phyloP scores from a whole-genome alignment of 305 asterid species.

The Solanum hybrid region DNA sequence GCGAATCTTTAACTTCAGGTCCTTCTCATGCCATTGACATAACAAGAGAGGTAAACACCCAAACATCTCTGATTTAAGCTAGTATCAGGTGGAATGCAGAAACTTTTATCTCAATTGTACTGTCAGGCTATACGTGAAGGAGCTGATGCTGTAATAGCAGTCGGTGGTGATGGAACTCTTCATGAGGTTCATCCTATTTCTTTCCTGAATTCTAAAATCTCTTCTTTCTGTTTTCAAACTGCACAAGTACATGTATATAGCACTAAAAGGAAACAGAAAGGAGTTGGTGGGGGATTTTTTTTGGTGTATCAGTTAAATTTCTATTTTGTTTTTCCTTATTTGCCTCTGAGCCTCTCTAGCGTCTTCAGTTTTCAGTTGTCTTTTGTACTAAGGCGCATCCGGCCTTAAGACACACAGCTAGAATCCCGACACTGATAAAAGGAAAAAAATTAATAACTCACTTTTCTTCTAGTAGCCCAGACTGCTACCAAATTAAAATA shows the following conservation, averaged over 20 bases:
- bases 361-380: background rate
- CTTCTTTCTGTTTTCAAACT: background rate
- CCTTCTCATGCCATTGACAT: conserved; percentile 80
- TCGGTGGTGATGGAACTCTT: conserved; percentile 96
- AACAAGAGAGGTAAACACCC: conserved; percentile 65
- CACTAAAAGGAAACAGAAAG: background rate
- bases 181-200: conserved; percentile 51
- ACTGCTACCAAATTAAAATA: background rate
- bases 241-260: background rate
- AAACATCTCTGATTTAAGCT: conserved; percentile 6
- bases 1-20: conserved; percentile 80
- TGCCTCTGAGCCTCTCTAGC: background rate
- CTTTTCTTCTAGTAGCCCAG: background rate
- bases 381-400: background rate
- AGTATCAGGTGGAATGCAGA: conserved; percentile 4
- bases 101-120: conserved; percentile 13
- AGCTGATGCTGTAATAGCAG: conserved; percentile 88
- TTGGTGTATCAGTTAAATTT: background rate
- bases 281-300: background rate
- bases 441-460: background rate
- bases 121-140: conserved; percentile 87
- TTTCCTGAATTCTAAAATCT: background rate
- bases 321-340: background rate
- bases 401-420: background rate
- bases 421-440: background rate